Base-by-base conservation (phyloP, 208 protist genomes). In the Acanthamoeba lenticulata region DNA sequence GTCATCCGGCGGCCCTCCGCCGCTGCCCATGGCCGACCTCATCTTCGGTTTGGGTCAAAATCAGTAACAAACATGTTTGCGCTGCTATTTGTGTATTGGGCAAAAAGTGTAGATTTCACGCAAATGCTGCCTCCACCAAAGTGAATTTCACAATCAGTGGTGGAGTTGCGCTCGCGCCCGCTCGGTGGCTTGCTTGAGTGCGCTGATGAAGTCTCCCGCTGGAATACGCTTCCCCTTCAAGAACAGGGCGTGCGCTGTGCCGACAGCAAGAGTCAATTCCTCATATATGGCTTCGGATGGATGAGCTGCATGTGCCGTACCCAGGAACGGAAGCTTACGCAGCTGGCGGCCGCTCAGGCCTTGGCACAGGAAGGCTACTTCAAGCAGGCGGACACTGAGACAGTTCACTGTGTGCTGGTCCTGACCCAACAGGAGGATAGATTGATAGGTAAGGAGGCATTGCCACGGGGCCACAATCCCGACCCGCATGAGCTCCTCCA, bases 401-500 rank as follows among this genome's bases (percentile, higher is more conserved):
- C 44, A 60, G 44, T 86, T 86, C 21, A 40, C 9, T 1, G 44
- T 52, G 3, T 29, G 9, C 27, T 57, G 77, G 1, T 86, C 77
- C 44, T 57, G 49, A 27, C n/a, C 44, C 0, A 86, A 44, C 44
- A 86, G 42, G 0, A 42, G 77, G 44, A 86, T 86, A 32, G 77
- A 86, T 27, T 86, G 77, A 42, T 57, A 29, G 0, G 24, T 86
- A 11, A 86, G 77, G 3, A 86, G 77, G 77, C 77, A 86, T 24
- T 86, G 77, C 77, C 77, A 57, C 17, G 85, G 85, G 5, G 85
- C 24, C 4, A 91, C 40, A 7, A 91, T 91, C 0, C 85, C 57
- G 13, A 45, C 55, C 15, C 85, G 47, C 85, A 91, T 91, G n/a
- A 91, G 57, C 57, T 91, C 85, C 21, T 91, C 85, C 2, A 72